A percentile compares a stretch with the other conserved stretches of the same genome.
Conservation (phyloP, 176 grass and related monocot species). For the Zea mays region DNA sequence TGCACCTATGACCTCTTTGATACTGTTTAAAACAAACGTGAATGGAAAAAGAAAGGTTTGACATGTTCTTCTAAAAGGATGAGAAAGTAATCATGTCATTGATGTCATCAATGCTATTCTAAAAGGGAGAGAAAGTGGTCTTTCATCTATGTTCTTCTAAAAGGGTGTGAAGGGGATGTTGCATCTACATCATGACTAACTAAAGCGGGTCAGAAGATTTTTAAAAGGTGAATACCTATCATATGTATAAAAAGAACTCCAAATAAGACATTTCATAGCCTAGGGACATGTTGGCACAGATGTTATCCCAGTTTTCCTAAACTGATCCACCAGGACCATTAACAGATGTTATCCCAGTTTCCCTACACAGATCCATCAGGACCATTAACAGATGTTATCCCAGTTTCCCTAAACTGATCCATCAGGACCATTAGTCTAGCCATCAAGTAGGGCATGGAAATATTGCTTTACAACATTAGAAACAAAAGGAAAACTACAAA, state of each 20-base stretch:
- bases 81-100: conserved; percentile 14
- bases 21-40: neutral
- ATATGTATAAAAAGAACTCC: neutral
- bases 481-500: neutral
- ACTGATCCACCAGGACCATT: neutral
- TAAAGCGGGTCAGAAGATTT: neutral
- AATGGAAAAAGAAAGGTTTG: conserved; percentile 2
- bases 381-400: neutral
- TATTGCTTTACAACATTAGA: neutral
- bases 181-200: conserved; percentile 16
- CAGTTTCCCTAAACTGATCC: neutral
- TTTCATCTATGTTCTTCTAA: conserved; percentile 17
- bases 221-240: neutral
- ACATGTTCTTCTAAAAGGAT: conserved; percentile 14
- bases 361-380: neutral
- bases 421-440: neutral
- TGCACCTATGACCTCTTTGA: neutral
- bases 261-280: neutral
- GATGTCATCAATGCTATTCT: conserved; percentile 7
- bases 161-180: conserved; percentile 4
- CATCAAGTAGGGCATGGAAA: neutral
- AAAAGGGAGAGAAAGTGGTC: conserved; percentile 10
- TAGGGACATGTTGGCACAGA: neutral
- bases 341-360: neutral
- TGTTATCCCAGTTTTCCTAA: neutral